phyloP scores from a whole-genome alignment of 768 basidiomycete genomes.

The Termitomyces sp. region DNA sequence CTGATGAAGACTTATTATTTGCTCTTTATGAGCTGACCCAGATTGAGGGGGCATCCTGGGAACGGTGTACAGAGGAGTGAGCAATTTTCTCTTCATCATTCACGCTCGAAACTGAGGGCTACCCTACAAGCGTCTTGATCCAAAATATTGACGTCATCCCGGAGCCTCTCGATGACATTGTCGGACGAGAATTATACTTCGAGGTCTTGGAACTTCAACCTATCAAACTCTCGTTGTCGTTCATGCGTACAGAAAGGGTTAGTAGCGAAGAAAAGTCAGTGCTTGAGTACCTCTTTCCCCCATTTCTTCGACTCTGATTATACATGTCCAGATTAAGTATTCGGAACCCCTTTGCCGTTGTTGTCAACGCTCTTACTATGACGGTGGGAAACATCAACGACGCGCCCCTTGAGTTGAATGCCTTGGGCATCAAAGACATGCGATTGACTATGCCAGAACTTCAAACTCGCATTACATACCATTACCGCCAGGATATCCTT shows the following conservation, averaged over 20 bases:
- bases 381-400: conserved; percentile 96
- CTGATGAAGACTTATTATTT: conserved; percentile 96
- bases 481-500: conserved; percentile 90
- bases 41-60: conserved; percentile 89
- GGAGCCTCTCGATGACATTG: conserved; percentile 61
- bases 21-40: conserved; percentile 89
- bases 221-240: conserved; percentile 86
- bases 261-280: conserved; percentile 90
- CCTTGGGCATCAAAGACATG: conserved; percentile 91
- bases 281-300: background rate
- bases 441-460: conserved; percentile 82
- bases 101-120: background rate
- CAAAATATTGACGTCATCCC: conserved; percentile 60
- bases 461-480: conserved; percentile 77
- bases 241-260: conserved; percentile 94
- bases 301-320: conserved; percentile 2
- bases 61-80: conserved; percentile 71
- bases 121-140: conserved; percentile 57
- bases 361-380: conserved; percentile 94
- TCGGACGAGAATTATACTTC: conserved; percentile 85
- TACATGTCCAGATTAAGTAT: conserved; percentile 50
- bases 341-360: conserved; percentile 88
- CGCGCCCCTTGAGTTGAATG: conserved; percentile 91
- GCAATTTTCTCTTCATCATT: conserved; percentile 16
- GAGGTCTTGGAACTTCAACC: conserved; percentile 95